phyloP scores from a whole-genome alignment of 2,329 filamentous ascomycete genomes.

The Aureobasidium sp. region DNA sequence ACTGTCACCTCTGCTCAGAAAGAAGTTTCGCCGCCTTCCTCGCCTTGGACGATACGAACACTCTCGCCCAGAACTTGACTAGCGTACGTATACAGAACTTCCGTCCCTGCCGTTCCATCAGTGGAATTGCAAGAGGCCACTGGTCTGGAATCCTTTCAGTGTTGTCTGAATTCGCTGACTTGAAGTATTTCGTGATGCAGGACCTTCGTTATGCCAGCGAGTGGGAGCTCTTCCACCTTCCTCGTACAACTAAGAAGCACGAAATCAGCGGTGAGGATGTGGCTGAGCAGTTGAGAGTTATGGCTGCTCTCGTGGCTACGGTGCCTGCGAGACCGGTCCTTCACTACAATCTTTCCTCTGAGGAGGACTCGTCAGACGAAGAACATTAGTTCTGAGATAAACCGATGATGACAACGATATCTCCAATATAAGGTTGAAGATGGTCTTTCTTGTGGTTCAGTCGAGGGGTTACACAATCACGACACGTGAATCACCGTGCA shows the following conservation, averaged over 20 bases:
- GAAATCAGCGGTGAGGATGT: not conserved
- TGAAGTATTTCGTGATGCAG: not conserved
- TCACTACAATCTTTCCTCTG: too few species aligned
- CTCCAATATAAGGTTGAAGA: too few species aligned
- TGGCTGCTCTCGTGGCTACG: not conserved
- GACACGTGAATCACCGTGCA: too few species aligned
- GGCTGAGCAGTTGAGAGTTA: not conserved
- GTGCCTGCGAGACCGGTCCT: too few species aligned
- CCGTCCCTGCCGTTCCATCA: not conserved
- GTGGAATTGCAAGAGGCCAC: not conserved
- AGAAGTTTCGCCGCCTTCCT: not conserved
- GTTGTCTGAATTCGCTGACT: not conserved
- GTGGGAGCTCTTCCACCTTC: not conserved
- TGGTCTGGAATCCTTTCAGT: not conserved
- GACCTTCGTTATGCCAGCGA: not conserved
- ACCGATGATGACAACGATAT: too few species aligned
- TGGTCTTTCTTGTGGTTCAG: too few species aligned
- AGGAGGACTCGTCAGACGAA: too few species aligned
- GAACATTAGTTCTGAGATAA: too few species aligned
- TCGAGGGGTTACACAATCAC: too few species aligned
- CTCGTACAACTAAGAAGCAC: not conserved
- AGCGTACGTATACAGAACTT: not conserved
- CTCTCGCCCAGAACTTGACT: not conserved
- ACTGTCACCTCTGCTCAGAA: not conserved
- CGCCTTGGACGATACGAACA: not conserved